Evolutionary conservation across 2,329 filamentous ascomycete genomes (phyloP).

Genomic region (Colletotrichum godetiae): DNA sequence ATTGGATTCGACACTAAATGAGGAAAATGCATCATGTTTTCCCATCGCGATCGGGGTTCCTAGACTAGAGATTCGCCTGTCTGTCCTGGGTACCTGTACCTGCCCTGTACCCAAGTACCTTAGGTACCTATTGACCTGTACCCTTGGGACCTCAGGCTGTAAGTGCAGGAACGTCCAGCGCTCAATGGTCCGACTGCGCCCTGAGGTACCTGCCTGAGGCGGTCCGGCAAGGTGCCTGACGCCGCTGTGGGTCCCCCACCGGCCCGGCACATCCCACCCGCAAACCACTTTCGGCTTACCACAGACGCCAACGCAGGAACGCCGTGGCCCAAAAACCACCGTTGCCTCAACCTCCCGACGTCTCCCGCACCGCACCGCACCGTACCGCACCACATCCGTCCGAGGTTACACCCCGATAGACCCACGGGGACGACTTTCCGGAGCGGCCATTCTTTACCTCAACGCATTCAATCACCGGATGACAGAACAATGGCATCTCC

Average conservation of each 20-base stretch:
- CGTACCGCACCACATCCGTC: neutral
- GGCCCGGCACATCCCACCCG: slow-evolving; percentile 1
- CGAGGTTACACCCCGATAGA: neutral
- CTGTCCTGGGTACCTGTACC: neutral
- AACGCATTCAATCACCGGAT: neutral
- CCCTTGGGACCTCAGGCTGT: no score
- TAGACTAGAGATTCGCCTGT: neutral
- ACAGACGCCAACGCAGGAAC: neutral
- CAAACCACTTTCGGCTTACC: neutral
- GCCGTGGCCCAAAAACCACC: slow-evolving; percentile 7
- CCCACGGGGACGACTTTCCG: neutral
- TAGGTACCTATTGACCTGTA: no score
- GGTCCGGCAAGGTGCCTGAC: slow-evolving; percentile 16
- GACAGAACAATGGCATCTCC: slow-evolving; percentile 3
- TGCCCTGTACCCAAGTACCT: no score
- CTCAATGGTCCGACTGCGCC: no score
- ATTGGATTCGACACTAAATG: neutral
- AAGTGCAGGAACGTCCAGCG: no score
- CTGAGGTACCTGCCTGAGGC: neutral
- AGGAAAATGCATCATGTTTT: neutral
- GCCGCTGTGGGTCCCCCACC: slow-evolving; percentile 6
- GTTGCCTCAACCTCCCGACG: slow-evolving; percentile 11
- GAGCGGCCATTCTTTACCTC: neutral
- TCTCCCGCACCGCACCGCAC: neutral
- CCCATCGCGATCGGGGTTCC: neutral